These are phyloP conservation scores for Tanacetum coccineum DNA, from an alignment of 129 eudicot species.

Conservation along the genomic window DNA sequence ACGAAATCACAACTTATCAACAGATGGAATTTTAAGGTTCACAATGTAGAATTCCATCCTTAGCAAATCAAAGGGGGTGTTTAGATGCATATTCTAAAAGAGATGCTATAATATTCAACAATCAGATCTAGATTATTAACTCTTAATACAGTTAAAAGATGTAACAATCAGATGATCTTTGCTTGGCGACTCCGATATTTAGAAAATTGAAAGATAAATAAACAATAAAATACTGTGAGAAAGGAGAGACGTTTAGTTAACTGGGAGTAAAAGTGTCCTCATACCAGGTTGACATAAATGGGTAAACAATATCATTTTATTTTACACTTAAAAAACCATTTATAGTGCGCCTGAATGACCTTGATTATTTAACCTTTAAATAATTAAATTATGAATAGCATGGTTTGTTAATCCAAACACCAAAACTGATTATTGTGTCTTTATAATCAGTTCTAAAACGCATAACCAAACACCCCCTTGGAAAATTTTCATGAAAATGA, in stretches of 20 bases:
- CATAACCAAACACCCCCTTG: no score
- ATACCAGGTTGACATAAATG: background rate
- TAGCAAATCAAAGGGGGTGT: background rate
- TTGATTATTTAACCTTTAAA: background rate
- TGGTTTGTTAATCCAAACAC: no score
- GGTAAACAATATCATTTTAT: background rate
- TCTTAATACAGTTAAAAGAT: background rate
- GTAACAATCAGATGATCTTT: background rate
- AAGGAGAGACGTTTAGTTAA: background rate
- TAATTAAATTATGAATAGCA: background rate
- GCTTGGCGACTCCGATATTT: background rate
- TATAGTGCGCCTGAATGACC: no score
- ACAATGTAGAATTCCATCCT: background rate
- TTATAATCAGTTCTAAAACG: no score
- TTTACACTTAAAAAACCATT: no score
- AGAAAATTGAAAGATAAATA: background rate
- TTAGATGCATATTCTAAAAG: background rate
- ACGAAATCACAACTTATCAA: background rate
- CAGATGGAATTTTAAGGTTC: background rate
- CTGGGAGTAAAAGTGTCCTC: background rate
- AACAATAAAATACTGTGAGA: background rate
- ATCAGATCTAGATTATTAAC: background rate
- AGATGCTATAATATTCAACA: background rate
- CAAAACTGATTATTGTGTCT: no score
- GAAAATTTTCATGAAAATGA: no score